phyloP scores from a whole-genome alignment of 2,329 filamentous ascomycete genomes.

The Hypoxylon rubiginosum region DNA sequence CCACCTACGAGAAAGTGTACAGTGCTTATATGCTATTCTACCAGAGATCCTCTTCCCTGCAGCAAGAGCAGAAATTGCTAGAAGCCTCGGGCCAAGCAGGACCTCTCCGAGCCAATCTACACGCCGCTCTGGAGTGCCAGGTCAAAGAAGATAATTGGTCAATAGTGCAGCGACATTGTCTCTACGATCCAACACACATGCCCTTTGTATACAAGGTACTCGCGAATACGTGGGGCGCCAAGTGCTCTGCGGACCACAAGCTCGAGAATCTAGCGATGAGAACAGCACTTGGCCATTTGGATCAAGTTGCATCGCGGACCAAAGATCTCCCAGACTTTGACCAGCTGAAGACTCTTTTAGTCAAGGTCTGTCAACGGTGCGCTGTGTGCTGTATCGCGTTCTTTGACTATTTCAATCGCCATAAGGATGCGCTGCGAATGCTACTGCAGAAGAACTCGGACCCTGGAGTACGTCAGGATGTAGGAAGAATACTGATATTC shows the following conservation, averaged over 20 bases:
- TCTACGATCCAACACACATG: conserved; percentile 80
- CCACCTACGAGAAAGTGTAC: conserved; percentile 75
- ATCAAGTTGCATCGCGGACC: conserved; percentile 79
- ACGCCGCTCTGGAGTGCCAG: conserved; percentile 63
- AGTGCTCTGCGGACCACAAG: conserved; percentile 64
- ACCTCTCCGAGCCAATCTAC: conserved; percentile 62
- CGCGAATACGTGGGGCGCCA: conserved; percentile 64
- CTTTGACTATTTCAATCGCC: conserved; percentile 71
- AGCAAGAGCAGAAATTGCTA: conserved; percentile 64
- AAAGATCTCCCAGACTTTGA: conserved; percentile 77
- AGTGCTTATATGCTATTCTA: conserved; percentile 99
- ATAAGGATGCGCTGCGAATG: conserved; percentile 71
- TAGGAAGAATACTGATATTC: conserved; percentile 64
- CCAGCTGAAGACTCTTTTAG: conserved; percentile 64
- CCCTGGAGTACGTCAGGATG: conserved; percentile 65
- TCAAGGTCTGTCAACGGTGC: conserved; percentile 63
- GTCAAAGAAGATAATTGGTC: conserved; percentile 80
- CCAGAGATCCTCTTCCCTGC: conserved; percentile 79
- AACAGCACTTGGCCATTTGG: conserved; percentile 74
- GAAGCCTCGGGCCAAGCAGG: conserved; percentile 52
- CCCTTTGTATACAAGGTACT: conserved; percentile 76
- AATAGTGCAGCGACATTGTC: conserved; percentile 81
- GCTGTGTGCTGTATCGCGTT: conserved; percentile 69
- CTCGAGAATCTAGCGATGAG: conserved; percentile 66
- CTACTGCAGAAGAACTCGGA: conserved; percentile 74